Conservation (phyloP, 1,284 basidiomycete genomes). For the Neonothopanus nambi region DNA sequence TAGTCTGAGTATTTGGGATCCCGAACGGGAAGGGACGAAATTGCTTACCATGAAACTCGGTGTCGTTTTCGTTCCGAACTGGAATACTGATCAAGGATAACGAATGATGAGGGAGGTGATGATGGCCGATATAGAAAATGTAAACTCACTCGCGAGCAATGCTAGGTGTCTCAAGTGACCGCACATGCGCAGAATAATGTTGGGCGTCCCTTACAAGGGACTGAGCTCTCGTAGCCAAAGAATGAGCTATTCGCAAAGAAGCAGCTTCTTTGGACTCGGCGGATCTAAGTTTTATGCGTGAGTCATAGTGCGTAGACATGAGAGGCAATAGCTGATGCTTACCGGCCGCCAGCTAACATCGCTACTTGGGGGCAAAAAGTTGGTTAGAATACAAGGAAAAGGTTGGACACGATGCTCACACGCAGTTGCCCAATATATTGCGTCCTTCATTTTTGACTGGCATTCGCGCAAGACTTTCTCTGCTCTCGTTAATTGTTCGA, state of each 20-base stretch:
- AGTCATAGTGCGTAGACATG: not conserved
- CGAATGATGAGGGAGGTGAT: not conserved
- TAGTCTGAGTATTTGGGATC: not conserved
- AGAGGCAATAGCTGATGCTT: not conserved
- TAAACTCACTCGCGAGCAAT: constrained; percentile 9
- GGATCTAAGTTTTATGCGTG: constrained; percentile 2
- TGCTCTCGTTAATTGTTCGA: constrained; percentile 8
- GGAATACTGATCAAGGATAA: constrained; percentile 4
- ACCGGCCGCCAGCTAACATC: constrained; percentile 16
- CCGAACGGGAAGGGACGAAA: not conserved
- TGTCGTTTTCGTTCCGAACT: constrained; percentile 7
- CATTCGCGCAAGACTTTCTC: constrained; percentile 12
- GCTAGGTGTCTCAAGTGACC: constrained; percentile 6
- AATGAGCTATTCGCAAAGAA: constrained; percentile 8
- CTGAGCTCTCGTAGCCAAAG: constrained; percentile 7
- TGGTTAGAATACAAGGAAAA: not conserved
- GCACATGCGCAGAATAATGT: constrained; percentile 8
- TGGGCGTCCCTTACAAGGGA: constrained; percentile 4
- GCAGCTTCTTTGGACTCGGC: constrained; percentile 11
- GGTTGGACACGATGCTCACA: constrained; percentile 1
- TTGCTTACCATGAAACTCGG: constrained; percentile 14
- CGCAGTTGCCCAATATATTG: constrained; percentile 15
- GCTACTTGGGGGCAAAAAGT: constrained; percentile 7
- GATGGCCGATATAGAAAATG: too few relatives aligned
- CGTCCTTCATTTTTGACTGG: constrained; percentile 14